Base-by-base conservation (phyloP, 202 grass and related monocot species). In the Sporobolus alterniflorus region DNA sequence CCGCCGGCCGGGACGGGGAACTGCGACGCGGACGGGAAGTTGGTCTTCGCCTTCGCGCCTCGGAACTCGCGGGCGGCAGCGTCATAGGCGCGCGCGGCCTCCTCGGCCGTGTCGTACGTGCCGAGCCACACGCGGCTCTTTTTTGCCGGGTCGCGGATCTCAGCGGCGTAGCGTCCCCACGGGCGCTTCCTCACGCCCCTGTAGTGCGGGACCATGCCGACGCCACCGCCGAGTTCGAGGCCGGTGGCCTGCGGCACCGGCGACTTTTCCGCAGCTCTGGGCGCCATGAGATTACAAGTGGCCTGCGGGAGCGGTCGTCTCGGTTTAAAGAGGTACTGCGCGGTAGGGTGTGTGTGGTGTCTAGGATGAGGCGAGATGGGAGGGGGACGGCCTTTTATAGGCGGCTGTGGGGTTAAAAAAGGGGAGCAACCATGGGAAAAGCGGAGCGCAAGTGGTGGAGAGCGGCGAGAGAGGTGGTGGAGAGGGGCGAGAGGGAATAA, bases 61-160 rank as follows among this genome's bases (percentile, higher is more conserved):
- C 92, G 92, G 73, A 90, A 92, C 42, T 91, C 92, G 15, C 92
- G 89, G 0, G 92, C 92, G 31, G 92, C 92, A 2, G 73, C 6
- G 73, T 94, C 89, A 54, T 94, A 94, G 33, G 92, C 89, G 41
- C 89, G 87, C 1, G 92, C 92, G 14, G 92, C 92, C 77, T 94
- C 89, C 77, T 94, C 92, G 0, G 92, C 84, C 3, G 92, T 94
- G 84, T 92, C 89, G 60, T 91, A 94, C 26, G 92, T 94, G 52
- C 92, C 92, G 2, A 94, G 92, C 92, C 92, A 94, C 13, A 94
- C 92, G 29, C 92, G 87, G 89, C 89, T 92, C 67, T 94, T 94
- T 86, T 92, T 94, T 10, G 89, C 92, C 13, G 92, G 92, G 81
- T 94, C 92, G 11, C 92, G 81, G 68, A 94, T 94, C 92, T 94